Base-by-base conservation (phyloP, 2,329 filamentous ascomycete genomes). In the Sphaceloma murrayae region DNA sequence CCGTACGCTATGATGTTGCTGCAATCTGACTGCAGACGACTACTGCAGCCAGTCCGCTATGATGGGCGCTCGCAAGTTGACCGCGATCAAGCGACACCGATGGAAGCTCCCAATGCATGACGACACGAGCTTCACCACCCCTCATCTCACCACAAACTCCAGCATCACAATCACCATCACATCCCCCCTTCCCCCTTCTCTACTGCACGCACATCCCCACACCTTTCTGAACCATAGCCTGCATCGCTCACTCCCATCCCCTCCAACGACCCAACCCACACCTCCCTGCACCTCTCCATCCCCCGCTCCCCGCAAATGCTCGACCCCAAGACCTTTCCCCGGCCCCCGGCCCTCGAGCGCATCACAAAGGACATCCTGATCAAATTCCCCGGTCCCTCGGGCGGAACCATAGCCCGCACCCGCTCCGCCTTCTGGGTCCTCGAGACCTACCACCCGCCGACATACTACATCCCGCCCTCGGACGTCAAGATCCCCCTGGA, bases 361-460 rank as follows among this genome's bases (percentile, higher is more conserved):
- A 48, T 51, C 34, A 42, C 40, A 13, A 51, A 51, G 22, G 33
- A 42, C 3, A 47, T 51, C 24, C 66, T 69, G 50, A 68, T 80
- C 49, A 73, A 68, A 55, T 78, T 72, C 67, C 64, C 70, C 19
- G 70, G 67, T 14, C 60, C 70, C 32, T 63, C 70, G 18, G 70
- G 68, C 14, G 60, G 70, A 34, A 61, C 68, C 38, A 70, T 80
- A 49, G 76, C 74, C 8, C 73, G 79, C 32, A 78, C 76, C 5
- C 70, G 63, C 45, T 67, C 74, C 34, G 74, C 69, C 2, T 78
- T 70, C 56, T 78, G 76, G 75, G 74, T 76, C 3, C 62, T 80
- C 24, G 75, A 80, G 57, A 78, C 75, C 13, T 73, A 74, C 51
- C 75, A 79, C 52, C 73, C 76, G 24, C 77, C 76, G 4, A 78